These are phyloP conservation scores for Candida ovalis DNA, from an alignment of 805 yeast species.

Conservation along the genomic window DNA sequence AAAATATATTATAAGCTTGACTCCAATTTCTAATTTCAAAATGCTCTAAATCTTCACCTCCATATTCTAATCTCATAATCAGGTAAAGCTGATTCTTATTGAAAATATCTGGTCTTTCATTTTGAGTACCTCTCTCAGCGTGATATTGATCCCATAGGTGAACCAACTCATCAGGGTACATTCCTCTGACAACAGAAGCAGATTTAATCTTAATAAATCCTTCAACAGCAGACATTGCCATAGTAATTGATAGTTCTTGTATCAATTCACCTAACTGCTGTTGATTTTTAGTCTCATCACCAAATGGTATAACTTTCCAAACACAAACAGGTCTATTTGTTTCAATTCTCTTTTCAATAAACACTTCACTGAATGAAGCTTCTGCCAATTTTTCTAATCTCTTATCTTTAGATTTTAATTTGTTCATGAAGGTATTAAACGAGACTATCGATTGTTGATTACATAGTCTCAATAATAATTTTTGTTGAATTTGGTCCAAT, in stretches of 20 bases:
- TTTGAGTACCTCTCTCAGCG: constrained; percentile 13
- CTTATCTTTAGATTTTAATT: constrained; percentile 16
- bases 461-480: constrained; percentile 35
- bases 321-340: constrained; percentile 31
- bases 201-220: constrained; percentile 45
- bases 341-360: constrained; percentile 24
- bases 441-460: constrained; percentile 29
- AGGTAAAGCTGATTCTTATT: constrained; percentile 32
- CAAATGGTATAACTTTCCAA: constrained; percentile 52
- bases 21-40: constrained; percentile 37
- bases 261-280: constrained; percentile 38
- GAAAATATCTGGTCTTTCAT: constrained; percentile 37
- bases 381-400: constrained; percentile 39
- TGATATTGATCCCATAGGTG: constrained; percentile 42
- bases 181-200: constrained; percentile 45
- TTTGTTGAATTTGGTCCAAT: constrained; percentile 31
- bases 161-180: constrained; percentile 37
- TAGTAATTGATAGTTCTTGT: constrained; percentile 45
- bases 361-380: constrained; percentile 46
- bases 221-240: constrained; percentile 34
- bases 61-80: constrained; percentile 36
- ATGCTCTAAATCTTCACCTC: constrained; percentile 42
- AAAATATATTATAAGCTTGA: constrained; percentile 43
- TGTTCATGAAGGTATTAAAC: constrained; percentile 29
- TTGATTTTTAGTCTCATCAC: constrained; percentile 39